phyloP scores from a whole-genome alignment of 2,329 filamentous ascomycete genomes.

The Scytalidium lignicola region DNA sequence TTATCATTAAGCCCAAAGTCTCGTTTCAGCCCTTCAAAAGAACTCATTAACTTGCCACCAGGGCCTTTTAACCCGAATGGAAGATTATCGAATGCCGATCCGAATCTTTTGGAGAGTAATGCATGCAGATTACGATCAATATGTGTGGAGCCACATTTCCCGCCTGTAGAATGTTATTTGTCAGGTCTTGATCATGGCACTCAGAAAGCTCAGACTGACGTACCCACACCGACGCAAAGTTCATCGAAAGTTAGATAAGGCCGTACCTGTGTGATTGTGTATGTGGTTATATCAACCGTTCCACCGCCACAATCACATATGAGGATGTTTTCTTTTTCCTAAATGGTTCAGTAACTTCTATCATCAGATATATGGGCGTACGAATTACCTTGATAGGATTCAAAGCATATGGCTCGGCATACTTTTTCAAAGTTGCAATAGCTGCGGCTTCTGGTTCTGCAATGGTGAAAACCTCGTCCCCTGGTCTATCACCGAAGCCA shows the following conservation, averaged over 20 bases:
- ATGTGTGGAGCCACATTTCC: conserved; percentile 20
- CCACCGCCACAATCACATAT: conserved; percentile 22
- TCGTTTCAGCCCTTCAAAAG: conserved; percentile 12
- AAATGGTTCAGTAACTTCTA: conserved; percentile 2
- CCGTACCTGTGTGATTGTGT: conserved; percentile 11
- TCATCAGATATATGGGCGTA: not conserved
- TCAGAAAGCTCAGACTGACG: not conserved
- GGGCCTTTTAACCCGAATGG: conserved; percentile 12
- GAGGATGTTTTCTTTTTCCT: conserved; percentile 15
- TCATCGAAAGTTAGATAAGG: conserved; percentile 16
- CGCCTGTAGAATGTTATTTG: conserved; percentile 10
- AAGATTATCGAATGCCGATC: conserved; percentile 11
- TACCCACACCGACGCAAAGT: conserved; percentile 13
- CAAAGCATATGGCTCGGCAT: not conserved
- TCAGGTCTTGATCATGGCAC: too few species aligned
- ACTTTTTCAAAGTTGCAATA: conserved; percentile 15
- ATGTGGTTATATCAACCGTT: conserved; percentile 22
- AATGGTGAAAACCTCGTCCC: conserved; percentile 17
- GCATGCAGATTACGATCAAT: conserved; percentile 20
- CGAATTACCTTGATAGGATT: conserved; percentile 11
- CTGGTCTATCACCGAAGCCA: conserved; percentile 12
- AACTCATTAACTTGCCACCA: conserved; percentile 15
- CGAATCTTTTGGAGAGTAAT: conserved; percentile 16
- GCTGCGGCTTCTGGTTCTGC: conserved; percentile 23
- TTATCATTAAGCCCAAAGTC: conserved; percentile 13